phyloP scores from a whole-genome alignment of 805 yeast genomes.

The Candida taoyuanica region DNA sequence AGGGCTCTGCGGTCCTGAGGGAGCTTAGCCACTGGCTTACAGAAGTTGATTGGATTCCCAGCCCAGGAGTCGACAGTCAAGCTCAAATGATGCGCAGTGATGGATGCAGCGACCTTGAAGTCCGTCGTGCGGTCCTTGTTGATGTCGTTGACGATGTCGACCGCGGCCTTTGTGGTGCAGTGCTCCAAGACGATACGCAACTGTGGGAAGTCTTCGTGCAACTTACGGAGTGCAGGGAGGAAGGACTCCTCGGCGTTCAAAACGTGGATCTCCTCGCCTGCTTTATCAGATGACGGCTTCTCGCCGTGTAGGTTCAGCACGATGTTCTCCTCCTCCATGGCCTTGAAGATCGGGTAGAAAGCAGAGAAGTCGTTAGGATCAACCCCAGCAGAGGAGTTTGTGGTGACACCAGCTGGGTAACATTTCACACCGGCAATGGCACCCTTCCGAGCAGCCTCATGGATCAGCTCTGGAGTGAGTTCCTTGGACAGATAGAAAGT shows the following conservation, averaged over 20 bases:
- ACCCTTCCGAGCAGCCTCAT: constrained; percentile 64
- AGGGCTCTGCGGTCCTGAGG: constrained; percentile 81
- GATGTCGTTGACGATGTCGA: constrained; percentile 67
- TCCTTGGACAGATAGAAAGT: constrained; percentile 76
- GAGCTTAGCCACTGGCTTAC: constrained; percentile 96
- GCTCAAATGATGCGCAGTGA: constrained; percentile 92
- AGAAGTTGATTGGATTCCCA: constrained; percentile 89
- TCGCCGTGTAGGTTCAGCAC: constrained; percentile 94
- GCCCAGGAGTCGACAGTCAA: constrained; percentile 95
- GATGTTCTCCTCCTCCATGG: constrained; percentile 73
- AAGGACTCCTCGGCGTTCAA: constrained; percentile 92
- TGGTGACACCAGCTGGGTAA: constrained; percentile 99
- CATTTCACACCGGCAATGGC: constrained; percentile 87
- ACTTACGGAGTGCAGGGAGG: constrained; percentile 77
- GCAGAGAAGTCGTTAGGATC: constrained; percentile 86
- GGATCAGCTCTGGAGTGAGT: constrained; percentile 81
- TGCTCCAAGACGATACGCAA: constrained; percentile 88
- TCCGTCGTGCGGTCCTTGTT: constrained; percentile 39
- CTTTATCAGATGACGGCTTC: constrained; percentile 62
- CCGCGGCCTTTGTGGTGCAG: constrained; percentile 88
- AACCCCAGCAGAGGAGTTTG: constrained; percentile 89
- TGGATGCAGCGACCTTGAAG: constrained; percentile 78
- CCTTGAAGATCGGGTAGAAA: constrained; percentile 86
- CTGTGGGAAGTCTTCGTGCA: constrained; percentile 80
- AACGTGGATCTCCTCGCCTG: constrained; percentile 71